Percentiles rank a stretch among this genome's conserved stretches.
Conservation (phyloP, 345 rosid species). For the Psidium guajava region DNA sequence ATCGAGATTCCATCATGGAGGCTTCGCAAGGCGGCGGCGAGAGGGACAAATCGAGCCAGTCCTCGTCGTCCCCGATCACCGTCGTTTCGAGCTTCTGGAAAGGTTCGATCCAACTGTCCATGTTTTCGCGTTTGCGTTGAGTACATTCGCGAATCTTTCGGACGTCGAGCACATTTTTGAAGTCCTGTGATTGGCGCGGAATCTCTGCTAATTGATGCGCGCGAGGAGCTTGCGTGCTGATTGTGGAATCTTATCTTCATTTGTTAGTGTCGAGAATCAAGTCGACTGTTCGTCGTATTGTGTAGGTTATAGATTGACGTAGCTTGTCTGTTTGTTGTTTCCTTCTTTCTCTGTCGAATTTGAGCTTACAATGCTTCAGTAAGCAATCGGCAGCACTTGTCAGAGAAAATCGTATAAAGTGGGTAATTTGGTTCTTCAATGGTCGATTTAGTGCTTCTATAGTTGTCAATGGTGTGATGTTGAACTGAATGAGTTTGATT, state of each 20-base stretch:
- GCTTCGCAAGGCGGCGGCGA: conserved; percentile 60
- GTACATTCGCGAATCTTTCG: background rate
- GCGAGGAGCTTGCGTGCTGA: background rate
- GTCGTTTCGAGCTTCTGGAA: conserved; percentile 84
- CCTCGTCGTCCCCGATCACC: conserved; percentile 55
- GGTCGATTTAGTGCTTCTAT: background rate
- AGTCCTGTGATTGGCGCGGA: background rate
- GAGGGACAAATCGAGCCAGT: conserved; percentile 46
- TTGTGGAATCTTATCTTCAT: background rate
- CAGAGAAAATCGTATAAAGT: background rate
- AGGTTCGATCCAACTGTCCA: conserved; percentile 31
- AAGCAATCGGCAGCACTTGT: background rate
- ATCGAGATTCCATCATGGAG: conserved; percentile 48
- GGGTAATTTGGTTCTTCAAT: background rate
- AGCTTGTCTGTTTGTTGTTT: background rate
- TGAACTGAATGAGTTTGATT: background rate
- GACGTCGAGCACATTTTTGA: background rate
- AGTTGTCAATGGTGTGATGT: background rate
- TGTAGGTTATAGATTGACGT: background rate
- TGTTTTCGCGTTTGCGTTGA: background rate
- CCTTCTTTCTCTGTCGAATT: background rate
- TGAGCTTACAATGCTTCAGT: background rate
- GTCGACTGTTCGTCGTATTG: background rate
- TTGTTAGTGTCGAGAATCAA: background rate
- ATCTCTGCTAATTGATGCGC: background rate